These are phyloP conservation scores for Phytophthora chlamydospora DNA, from an alignment of 352 stramenopile genomes.

Conservation along the genomic window DNA sequence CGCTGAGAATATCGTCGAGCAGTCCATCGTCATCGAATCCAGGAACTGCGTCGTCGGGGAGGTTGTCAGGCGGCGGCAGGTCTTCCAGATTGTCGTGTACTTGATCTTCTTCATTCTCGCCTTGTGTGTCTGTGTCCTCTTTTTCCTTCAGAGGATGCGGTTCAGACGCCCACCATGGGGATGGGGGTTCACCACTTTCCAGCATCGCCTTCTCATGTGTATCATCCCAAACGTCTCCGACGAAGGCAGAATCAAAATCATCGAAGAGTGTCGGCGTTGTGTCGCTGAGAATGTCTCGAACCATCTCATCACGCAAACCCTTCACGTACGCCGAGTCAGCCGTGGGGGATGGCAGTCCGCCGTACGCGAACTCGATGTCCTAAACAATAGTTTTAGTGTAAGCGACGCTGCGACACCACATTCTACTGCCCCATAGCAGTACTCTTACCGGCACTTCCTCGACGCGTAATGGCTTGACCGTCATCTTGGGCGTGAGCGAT, in stretches of 20 bases:
- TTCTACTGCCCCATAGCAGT: background rate
- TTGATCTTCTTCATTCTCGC: conserved; percentile 19
- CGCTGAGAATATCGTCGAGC: conserved; percentile 60
- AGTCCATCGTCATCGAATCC: conserved; percentile 41
- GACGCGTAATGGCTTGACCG: conserved; percentile 9
- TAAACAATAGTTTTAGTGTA: conserved; percentile 21
- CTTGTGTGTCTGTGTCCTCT: conserved; percentile 2
- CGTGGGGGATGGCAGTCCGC: conserved; percentile 50
- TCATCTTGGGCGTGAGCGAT: conserved; percentile 19
- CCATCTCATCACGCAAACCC: conserved; percentile 58
- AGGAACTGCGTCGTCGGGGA: conserved; percentile 33
- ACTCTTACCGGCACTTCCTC: conserved; percentile 51
- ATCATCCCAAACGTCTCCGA: conserved; percentile 39
- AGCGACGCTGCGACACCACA: background rate
- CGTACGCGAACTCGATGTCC: conserved; percentile 81
- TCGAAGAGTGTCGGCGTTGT: conserved; percentile 60
- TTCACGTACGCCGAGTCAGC: conserved; percentile 47
- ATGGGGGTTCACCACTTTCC: conserved; percentile 41
- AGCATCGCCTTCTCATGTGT: conserved; percentile 50
- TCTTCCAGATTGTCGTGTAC: conserved; percentile 31
- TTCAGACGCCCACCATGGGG: conserved; percentile 56
- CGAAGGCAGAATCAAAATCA: conserved; percentile 35
- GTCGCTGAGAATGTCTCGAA: conserved; percentile 52
- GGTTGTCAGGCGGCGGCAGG: conserved; percentile 49
- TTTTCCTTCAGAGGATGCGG: conserved; percentile 7